Conservation (phyloP, 1,284 basidiomycete genomes). For the Serendipita sp. region DNA sequence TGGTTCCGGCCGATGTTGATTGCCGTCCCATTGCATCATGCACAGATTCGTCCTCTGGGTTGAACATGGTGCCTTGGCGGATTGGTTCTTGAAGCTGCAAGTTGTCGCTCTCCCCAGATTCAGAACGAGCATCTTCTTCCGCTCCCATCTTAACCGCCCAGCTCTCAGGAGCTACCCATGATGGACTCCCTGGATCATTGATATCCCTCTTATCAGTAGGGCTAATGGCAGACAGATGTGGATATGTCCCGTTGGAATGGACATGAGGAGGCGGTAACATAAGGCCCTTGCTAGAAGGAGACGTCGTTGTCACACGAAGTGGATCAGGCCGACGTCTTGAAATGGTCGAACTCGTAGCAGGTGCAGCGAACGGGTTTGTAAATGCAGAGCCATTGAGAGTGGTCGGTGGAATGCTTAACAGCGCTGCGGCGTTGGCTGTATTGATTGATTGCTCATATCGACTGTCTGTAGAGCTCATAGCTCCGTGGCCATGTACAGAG, state of each 20-base stretch:
- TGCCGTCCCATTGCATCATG: not conserved
- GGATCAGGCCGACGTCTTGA: not conserved
- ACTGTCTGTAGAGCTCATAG: not conserved
- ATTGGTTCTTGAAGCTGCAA: not conserved
- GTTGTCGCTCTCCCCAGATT: slow-evolving; percentile 30
- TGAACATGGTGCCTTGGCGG: not conserved
- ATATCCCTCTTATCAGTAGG: not conserved
- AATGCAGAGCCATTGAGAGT: not conserved
- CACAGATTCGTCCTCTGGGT: not conserved
- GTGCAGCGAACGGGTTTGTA: not conserved
- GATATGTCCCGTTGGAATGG: not conserved
- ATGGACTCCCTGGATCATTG: slow-evolving; percentile 16
- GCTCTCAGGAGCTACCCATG: slow-evolving; percentile 43
- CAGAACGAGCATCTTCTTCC: slow-evolving; percentile 26
- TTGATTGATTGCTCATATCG: not conserved
- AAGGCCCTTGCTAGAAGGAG: not conserved
- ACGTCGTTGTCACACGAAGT: not conserved
- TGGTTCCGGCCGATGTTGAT: not conserved
- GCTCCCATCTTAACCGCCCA: slow-evolving; percentile 42
- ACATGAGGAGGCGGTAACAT: not conserved
- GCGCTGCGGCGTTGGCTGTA: not conserved
- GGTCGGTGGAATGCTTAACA: not conserved
- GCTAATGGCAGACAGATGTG: not conserved
- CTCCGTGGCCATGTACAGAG: not conserved
- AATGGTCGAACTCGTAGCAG: not conserved